Evolutionary conservation across 2,329 filamentous ascomycete species (phyloP), one percentile per base, ranked within the genome.

Genomic region (Aspergillus luchuensis): DNA sequence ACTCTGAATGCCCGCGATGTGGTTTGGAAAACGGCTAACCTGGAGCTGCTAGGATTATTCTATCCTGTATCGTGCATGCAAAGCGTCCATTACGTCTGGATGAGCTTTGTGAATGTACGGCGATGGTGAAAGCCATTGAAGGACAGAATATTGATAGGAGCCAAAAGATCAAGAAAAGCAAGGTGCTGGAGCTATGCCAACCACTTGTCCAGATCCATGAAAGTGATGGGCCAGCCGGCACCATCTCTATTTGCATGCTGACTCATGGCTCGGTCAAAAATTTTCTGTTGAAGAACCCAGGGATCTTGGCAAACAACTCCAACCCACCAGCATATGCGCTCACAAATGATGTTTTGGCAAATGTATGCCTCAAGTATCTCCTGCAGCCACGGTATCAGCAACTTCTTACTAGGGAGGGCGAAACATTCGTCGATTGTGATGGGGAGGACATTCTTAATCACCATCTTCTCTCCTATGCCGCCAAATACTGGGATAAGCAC

Each of bases 401-500:
- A 13, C 13, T 49, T 5, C 51, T 55, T 13, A 21, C 49, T 1
- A 21, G 21, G 5, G 49, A 50, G 10, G 30, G 25, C 10, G 33
- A 49, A 11, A 49, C 45, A 15, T 49, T 49, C 2, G 49, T 43
- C 30, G 41, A 38, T 4, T 59, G 21, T 10, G 23, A 49, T 17
- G 50, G 10, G 7, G 38, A 36, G 6, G 4, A 17, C 43, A 38
- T 38, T 8, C 33, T 39, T 8, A 48, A 36, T 1, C 21, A 53
- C n/a, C 30, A 59, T 36, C 39, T 59, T 38, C 51, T 59, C 4
- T 48, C 30, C 5, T 59, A 59, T 43, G 28, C 51, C 15, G 57
- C 57, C 17, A 59, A 59, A 13, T 59, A 59, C 13, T 59, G 57
- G 57, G 21, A 59, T 15, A 19, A 43, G 1, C 57, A 59, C 30